Evolutionary conservation across 164 flowering plant species (phyloP), one percentile per base, ranked within the genome.

Genomic region (Vitis rupestris): DNA sequence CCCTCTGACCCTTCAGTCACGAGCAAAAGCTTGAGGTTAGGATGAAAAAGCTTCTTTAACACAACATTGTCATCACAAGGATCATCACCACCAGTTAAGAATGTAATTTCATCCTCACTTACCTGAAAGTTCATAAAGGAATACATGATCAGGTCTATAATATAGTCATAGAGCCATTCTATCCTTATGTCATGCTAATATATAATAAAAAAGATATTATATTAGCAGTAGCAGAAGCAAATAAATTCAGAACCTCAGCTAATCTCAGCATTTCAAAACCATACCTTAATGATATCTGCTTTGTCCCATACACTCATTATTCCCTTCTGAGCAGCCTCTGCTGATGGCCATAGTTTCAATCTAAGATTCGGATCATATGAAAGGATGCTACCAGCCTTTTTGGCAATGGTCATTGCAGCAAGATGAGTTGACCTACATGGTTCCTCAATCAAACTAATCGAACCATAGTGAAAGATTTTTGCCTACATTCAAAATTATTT

Each of bases 341-440:
- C 83, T 63, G 94, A 91, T 29, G 93, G 90, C 97, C 94, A 91
- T 47, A 91, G 74, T 3, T 88, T 84, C 76, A 89, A 71, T 66
- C 97, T 82, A 81, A 91, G 75, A 79, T 89, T 91, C 10, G 94
- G 92, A 73, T 89, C 97, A 74, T 86, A 91, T 49, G 92, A 89
- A 64, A 91, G 86, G 37, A 91, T 65, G 74, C 86, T 59, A 37
- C 92, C 97, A 31, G 88, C 75, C 53, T 70, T 62, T 74, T 83
- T 89, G 13, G 94, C 97, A 47, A 84, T 78, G 0, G 69, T 66
- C 94, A 89, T 83, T 10, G 97, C 97, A 60, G 86, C 86, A 62
- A 86, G 80, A 69, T 89, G 97, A 17, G 90, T 60, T 68, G 94
- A 86, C 71, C 81, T 78, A 76, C 92, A 84, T 59, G 97, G 94